Percentiles rank a stretch among this genome's conserved stretches.
Evolutionary conservation across 2,329 filamentous ascomycete genomes (phyloP).

Genomic region (Beauveria sp.): DNA sequence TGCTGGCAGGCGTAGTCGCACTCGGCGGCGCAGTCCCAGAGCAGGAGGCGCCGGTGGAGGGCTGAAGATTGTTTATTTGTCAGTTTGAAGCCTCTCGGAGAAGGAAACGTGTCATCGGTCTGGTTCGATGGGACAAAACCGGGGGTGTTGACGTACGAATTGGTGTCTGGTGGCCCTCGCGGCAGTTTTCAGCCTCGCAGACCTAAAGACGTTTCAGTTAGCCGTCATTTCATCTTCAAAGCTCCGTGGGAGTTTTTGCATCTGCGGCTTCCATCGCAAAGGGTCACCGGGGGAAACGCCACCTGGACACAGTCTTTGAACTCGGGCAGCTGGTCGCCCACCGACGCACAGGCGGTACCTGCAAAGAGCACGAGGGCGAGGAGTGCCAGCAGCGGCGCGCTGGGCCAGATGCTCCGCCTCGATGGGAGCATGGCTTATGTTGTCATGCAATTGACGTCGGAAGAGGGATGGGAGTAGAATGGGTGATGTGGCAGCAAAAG

Average conservation of each 20-base stretch:
- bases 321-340: constrained; percentile 78
- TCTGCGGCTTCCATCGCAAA: too few relatives aligned
- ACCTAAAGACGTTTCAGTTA: constrained; percentile 43
- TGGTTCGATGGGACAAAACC: background rate
- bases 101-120: constrained; percentile 1
- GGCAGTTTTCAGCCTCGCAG: constrained; percentile 76
- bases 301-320: constrained; percentile 85
- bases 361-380: constrained; percentile 34
- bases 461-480: background rate
- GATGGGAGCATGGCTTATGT: constrained; percentile 21
- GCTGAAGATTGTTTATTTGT: constrained; percentile 41
- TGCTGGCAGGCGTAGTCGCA: constrained; percentile 98
- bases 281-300: constrained; percentile 4
- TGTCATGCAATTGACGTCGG: background rate
- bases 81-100: constrained; percentile 5
- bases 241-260: background rate
- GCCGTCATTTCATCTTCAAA: background rate
- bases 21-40: constrained; percentile 89
- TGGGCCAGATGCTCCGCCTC: constrained; percentile 26
- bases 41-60: constrained; percentile 72
- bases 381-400: constrained; percentile 24
- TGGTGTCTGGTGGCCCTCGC: constrained; percentile 48
- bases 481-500: background rate
- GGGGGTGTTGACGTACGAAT: constrained; percentile 56
- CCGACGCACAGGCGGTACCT: constrained; percentile 55